Conservation (phyloP, 2,329 filamentous ascomycete genomes). For the Aspergillus neoniger region DNA sequence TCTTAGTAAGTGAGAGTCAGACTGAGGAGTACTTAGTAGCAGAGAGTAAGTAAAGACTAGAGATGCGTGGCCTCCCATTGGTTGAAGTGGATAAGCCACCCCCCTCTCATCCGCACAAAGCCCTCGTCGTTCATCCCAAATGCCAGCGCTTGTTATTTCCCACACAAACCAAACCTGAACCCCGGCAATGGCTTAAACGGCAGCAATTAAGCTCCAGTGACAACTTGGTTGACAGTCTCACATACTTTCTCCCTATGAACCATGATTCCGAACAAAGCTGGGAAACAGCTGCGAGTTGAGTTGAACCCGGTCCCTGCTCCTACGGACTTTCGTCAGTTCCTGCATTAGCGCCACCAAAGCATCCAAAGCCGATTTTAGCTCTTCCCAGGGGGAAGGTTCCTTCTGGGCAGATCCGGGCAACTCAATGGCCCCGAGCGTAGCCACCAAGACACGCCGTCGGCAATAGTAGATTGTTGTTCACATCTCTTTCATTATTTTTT, state of each 20-base stretch:
- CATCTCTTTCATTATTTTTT: not conserved
- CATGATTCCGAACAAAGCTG: constrained; percentile 19
- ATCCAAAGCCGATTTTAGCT: constrained; percentile 17
- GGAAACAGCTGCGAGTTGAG: constrained; percentile 8
- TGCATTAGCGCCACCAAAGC: constrained; percentile 37
- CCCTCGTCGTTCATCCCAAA: not conserved
- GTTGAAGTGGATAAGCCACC: not conserved
- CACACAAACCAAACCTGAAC: not conserved
- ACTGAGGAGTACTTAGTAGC: no score
- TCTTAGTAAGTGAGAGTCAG: no score
- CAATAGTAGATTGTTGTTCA: not conserved
- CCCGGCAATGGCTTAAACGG: not conserved
- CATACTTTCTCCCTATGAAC: not conserved
- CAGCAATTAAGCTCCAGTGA: constrained; percentile 4
- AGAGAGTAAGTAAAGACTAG: no score
- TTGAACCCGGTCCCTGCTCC: constrained; percentile 9
- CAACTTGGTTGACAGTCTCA: constrained; percentile 9
- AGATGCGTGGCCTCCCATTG: not conserved
- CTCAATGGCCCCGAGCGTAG: not conserved
- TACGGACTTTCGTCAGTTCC: constrained; percentile 33
- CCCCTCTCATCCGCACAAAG: constrained; percentile 1
- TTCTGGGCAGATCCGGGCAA: constrained; percentile 1
- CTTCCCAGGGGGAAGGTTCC: constrained; percentile 12
- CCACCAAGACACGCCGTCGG: not conserved
- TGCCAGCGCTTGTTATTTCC: not conserved